These are phyloP conservation scores for Phytophthora hibernalis DNA, from an alignment of 352 stramenopile species.

Conservation along the genomic window DNA sequence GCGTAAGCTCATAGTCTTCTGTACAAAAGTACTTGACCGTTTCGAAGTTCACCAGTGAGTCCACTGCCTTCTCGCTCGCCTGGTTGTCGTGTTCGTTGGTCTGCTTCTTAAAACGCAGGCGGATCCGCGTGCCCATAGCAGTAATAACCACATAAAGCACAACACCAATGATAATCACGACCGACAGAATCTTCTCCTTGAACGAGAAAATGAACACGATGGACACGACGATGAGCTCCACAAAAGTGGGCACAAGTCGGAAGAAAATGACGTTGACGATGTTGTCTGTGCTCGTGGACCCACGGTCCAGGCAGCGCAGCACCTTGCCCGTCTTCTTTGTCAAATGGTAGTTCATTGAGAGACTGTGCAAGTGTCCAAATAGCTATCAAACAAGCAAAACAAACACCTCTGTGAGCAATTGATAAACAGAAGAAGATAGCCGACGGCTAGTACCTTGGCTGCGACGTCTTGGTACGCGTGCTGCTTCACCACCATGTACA, in stretches of 20 bases:
- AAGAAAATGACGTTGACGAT: slow-evolving; percentile 98
- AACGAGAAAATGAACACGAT: slow-evolving; percentile 92
- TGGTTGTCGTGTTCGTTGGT: slow-evolving; percentile 96
- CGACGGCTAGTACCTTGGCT: slow-evolving; percentile 58
- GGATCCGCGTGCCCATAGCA: slow-evolving; percentile 74
- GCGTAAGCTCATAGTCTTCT: slow-evolving; percentile 91
- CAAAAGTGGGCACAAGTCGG: slow-evolving; percentile 94
- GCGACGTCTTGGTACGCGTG: slow-evolving; percentile 96
- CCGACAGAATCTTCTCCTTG: slow-evolving; percentile 89
- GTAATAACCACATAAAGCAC: slow-evolving; percentile 94
- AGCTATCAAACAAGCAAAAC: slow-evolving; percentile 42
- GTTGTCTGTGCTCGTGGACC: slow-evolving; percentile 87
- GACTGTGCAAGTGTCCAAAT: slow-evolving; percentile 94
- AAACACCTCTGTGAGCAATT: slow-evolving; percentile 2
- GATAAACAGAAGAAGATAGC: not conserved
- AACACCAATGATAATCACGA: slow-evolving; percentile 92
- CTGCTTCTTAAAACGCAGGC: slow-evolving; percentile 91
- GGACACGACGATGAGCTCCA: slow-evolving; percentile 95
- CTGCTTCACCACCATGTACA: slow-evolving; percentile 96
- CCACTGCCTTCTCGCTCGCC: slow-evolving; percentile 95
- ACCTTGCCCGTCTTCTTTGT: slow-evolving; percentile 98
- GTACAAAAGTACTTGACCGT: slow-evolving; percentile 98
- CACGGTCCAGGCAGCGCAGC: slow-evolving; percentile 90
- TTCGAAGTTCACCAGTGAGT: slow-evolving; percentile 98
- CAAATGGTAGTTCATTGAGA: slow-evolving; percentile 97